A percentile compares a stretch with the other conserved stretches of the same genome.
Conservation (phyloP, 306 rosid species). For the Glycyrrhiza uralensis region DNA sequence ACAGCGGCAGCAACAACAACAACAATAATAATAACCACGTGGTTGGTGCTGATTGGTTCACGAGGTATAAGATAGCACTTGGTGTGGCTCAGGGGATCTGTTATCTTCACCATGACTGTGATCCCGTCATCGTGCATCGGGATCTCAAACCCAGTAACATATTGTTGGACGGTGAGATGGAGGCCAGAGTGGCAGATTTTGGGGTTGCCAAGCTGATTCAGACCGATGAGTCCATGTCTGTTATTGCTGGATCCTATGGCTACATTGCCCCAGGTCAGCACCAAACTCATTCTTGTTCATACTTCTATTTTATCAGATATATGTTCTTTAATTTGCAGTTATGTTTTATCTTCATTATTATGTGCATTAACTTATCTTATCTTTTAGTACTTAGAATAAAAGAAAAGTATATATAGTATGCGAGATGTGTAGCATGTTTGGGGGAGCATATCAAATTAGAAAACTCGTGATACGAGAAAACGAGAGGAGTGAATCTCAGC, state of each 20-base stretch:
- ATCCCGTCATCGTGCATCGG: conserved; percentile 83
- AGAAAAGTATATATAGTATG: background rate
- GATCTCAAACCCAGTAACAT: conserved; percentile 93
- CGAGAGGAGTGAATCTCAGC: too few relatives aligned
- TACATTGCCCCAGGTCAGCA: conserved; percentile 90
- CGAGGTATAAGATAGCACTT: conserved; percentile 72
- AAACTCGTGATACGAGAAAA: too few relatives aligned
- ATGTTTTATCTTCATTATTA: background rate
- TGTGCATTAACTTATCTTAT: background rate
- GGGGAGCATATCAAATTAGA: too few relatives aligned
- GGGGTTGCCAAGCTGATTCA: conserved; percentile 91
- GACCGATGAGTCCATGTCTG: conserved; percentile 86
- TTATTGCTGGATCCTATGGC: conserved; percentile 93
- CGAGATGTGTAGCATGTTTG: too few relatives aligned
- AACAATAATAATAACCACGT: too few relatives aligned
- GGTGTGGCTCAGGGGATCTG: conserved; percentile 98
- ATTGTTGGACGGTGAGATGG: conserved; percentile 81
- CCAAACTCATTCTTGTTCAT: background rate
- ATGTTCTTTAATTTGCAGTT: background rate
- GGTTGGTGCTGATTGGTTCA: conserved; percentile 70
- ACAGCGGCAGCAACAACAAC: too few relatives aligned
- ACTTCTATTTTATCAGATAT: background rate
- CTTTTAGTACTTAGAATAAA: background rate
- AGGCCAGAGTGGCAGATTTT: conserved; percentile 90
- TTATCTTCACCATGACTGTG: conserved; percentile 95